Evolutionary conservation across 305 asterid genomes (phyloP).

Genomic region (Salvia sclarea): DNA sequence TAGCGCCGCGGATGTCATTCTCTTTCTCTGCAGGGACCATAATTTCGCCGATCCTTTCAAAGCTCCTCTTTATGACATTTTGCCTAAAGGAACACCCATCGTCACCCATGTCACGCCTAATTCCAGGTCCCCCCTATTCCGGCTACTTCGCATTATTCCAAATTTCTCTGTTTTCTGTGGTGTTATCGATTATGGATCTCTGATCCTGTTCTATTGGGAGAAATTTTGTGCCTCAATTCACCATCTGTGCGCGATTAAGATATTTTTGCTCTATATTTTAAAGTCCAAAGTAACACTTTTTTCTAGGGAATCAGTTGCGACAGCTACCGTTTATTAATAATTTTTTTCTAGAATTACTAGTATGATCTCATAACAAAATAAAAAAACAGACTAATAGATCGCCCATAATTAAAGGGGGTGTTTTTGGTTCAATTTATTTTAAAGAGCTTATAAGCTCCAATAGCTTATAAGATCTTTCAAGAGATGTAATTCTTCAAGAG

Average conservation of each 20-base stretch:
- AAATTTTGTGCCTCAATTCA: neutral
- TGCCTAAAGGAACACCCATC: constrained; percentile 42
- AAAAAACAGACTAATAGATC: too few species aligned
- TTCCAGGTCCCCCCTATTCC: constrained; percentile 51
- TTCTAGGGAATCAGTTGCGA: neutral
- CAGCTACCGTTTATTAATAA: neutral
- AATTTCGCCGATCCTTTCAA: constrained; percentile 56
- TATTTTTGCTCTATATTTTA: neutral
- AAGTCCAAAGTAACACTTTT: neutral
- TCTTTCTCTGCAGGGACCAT: constrained; percentile 60
- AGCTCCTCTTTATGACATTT: constrained; percentile 56
- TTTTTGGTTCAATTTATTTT: too few species aligned
- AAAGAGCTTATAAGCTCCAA: too few species aligned
- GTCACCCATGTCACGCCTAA: constrained; percentile 64
- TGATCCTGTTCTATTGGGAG: neutral
- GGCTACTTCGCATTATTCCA: neutral
- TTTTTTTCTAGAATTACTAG: neutral
- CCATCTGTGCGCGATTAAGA: neutral
- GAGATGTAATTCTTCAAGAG: too few species aligned
- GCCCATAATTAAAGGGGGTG: too few species aligned
- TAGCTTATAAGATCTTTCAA: too few species aligned
- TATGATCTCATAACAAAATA: too few species aligned
- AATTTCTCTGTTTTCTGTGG: neutral
- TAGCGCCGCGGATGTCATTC: constrained; percentile 59
- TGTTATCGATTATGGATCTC: neutral